Evolutionary conservation across 2,329 filamentous ascomycete species (phyloP).

Genomic region (Zasmidium cellare): DNA sequence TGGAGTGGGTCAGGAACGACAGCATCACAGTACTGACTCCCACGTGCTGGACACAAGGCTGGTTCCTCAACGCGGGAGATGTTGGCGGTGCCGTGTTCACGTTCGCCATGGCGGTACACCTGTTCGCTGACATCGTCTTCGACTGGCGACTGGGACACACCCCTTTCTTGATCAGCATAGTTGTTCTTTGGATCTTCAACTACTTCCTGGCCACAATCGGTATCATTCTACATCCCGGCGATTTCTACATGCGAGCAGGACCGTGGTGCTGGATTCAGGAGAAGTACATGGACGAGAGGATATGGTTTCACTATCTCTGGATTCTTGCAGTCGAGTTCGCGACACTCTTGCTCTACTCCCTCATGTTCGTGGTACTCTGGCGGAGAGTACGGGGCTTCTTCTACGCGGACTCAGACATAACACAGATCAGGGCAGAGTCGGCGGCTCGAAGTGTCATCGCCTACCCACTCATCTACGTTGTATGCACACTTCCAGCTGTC

Average conservation of each 20-base stretch:
- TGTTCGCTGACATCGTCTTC: constrained; percentile 62
- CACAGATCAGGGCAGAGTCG: constrained; percentile 53
- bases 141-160: constrained; percentile 53
- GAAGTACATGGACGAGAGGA: constrained; percentile 54
- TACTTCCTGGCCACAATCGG: constrained; percentile 58
- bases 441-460: constrained; percentile 47
- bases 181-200: constrained; percentile 58
- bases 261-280: constrained; percentile 68
- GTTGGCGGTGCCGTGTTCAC: constrained; percentile 67
- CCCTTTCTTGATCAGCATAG: constrained; percentile 53
- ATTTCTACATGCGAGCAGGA: constrained; percentile 62
- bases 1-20: constrained; percentile 53
- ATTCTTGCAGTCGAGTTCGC: constrained; percentile 58
- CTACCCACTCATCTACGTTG: constrained; percentile 67
- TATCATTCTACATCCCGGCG: constrained; percentile 42
- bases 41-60: constrained; percentile 64
- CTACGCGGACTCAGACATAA: constrained; percentile 11
- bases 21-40: constrained; percentile 54
- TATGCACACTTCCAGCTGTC: constrained; percentile 66
- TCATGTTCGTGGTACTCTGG: constrained; percentile 29
- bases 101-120: constrained; percentile 63
- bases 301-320: constrained; percentile 65
- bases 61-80: constrained; percentile 66
- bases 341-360: constrained; percentile 50
- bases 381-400: constrained; percentile 21